phyloP scores from a whole-genome alignment of 2,329 filamentous ascomycete species.

The Pseudodiploospora longispora region DNA sequence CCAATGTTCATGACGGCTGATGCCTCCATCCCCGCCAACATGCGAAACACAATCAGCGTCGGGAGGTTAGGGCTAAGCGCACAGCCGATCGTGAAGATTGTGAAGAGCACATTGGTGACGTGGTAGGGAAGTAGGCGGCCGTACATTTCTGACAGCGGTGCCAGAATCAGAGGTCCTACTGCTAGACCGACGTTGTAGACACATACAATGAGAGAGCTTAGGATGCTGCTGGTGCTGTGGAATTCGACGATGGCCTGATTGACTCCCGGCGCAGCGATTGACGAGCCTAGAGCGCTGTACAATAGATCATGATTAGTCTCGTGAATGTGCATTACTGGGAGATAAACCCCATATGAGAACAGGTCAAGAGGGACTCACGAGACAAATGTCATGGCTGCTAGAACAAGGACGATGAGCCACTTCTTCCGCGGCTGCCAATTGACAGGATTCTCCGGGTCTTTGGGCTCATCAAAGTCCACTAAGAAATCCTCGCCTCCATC shows the following conservation, averaged over 20 bases:
- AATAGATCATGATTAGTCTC: too few species aligned
- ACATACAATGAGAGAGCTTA: conserved; percentile 1
- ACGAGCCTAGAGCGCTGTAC: too few species aligned
- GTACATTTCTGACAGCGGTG: conserved; percentile 56
- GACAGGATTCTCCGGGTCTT: conserved; percentile 30
- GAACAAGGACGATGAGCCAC: conserved; percentile 27
- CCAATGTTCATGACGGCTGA: conserved; percentile 46
- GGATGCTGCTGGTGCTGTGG: not conserved
- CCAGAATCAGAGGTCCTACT: conserved; percentile 45
- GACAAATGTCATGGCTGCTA: conserved; percentile 41
- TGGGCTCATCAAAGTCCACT: too few species aligned
- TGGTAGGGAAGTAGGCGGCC: conserved; percentile 51
- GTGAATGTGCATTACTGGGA: too few species aligned
- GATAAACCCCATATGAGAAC: too few species aligned
- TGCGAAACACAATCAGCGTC: conserved; percentile 50
- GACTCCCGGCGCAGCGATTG: too few species aligned
- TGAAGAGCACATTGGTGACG: conserved; percentile 50
- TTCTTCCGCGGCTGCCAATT: conserved; percentile 36
- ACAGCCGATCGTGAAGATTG: conserved; percentile 56
- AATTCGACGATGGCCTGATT: not conserved
- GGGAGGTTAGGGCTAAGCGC: conserved; percentile 48
- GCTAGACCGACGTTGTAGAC: conserved; percentile 5
- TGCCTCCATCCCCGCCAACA: conserved; percentile 51
- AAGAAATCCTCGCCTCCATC: too few species aligned
- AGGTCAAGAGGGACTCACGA: conserved; percentile 13